phyloP scores from a whole-genome alignment of 768 basidiomycete genomes.

The Vararia minispora region DNA sequence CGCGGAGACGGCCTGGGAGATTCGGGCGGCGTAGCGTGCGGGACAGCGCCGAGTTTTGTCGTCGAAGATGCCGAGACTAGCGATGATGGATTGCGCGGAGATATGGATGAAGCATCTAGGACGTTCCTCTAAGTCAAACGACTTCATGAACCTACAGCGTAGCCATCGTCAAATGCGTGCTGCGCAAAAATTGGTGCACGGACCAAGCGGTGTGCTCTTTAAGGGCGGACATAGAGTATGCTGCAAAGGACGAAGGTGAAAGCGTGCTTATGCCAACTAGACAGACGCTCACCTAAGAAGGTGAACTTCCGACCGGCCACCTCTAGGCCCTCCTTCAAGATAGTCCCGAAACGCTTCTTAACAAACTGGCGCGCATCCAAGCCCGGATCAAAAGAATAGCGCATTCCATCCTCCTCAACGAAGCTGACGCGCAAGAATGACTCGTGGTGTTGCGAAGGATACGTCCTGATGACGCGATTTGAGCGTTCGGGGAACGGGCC shows the following conservation, averaged over 20 bases:
- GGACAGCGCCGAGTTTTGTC: constrained; percentile 52
- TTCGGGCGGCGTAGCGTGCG: constrained; percentile 61
- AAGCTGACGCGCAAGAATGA: constrained; percentile 56
- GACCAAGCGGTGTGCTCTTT: constrained; percentile 52
- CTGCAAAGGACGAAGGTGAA: no score
- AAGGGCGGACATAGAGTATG: constrained; percentile 66
- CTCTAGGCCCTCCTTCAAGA: constrained; percentile 33
- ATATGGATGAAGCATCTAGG: no score
- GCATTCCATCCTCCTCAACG: constrained; percentile 44
- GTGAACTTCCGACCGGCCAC: constrained; percentile 45
- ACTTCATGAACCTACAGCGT: no score
- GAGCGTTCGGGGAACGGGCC: constrained; percentile 51
- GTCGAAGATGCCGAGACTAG: constrained; percentile 45
- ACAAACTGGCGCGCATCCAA: constrained; percentile 42
- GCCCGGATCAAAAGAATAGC: constrained; percentile 45
- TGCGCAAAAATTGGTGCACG: constrained; percentile 39
- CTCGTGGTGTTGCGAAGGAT: constrained; percentile 32
- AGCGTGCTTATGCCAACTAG: no score
- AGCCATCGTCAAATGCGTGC: constrained; percentile 17
- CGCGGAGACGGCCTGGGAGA: constrained; percentile 66
- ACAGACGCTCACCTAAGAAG: no score
- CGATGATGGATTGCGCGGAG: constrained; percentile 42
- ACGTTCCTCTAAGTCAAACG: no score
- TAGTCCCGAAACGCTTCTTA: constrained; percentile 31
- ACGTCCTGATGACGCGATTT: constrained; percentile 49